These are phyloP conservation scores for Trichoderma semiorbis DNA, from an alignment of 2,329 filamentous ascomycete genomes.

Conservation along the genomic window DNA sequence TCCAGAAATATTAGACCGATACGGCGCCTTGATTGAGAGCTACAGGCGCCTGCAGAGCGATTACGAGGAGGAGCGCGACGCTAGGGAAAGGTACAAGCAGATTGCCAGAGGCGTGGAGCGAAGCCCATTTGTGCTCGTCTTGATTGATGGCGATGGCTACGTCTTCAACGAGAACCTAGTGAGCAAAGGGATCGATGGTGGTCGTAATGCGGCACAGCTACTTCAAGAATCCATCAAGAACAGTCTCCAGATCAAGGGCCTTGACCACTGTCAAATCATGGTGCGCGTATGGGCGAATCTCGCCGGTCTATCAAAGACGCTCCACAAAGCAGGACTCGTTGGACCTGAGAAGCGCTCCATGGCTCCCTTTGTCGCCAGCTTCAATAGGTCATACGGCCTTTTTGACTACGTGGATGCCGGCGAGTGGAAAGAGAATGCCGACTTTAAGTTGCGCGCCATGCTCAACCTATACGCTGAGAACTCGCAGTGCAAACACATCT, in stretches of 20 bases:
- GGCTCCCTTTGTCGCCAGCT: conserved; percentile 36
- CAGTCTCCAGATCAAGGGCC: background rate
- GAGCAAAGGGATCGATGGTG: background rate
- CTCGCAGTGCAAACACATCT: conserved; percentile 34
- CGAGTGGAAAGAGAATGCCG: conserved; percentile 56
- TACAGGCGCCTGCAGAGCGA: conserved; percentile 55
- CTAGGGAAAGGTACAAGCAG: conserved; percentile 53
- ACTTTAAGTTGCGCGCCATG: conserved; percentile 55
- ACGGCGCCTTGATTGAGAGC: conserved; percentile 43
- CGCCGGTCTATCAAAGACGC: background rate
- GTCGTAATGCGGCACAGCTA: background rate
- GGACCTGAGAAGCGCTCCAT: background rate
- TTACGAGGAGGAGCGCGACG: conserved; percentile 54
- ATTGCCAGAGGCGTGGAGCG: conserved; percentile 46
- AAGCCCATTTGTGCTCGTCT: conserved; percentile 57
- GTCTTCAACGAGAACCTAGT: conserved; percentile 19
- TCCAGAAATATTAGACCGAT: conserved; percentile 31
- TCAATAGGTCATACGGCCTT: conserved; percentile 54
- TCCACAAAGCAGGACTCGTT: background rate
- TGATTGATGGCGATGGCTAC: conserved; percentile 62
- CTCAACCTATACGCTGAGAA: conserved; percentile 53
- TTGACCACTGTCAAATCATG: background rate
- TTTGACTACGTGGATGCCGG: conserved; percentile 62
- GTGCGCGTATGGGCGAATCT: background rate
- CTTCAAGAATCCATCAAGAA: background rate